Percentiles rank a stretch among this genome's conserved stretches.
phyloP scores from a whole-genome alignment of 495 filamentous ascomycete genomes.

The Talaromyces stipitatus region DNA sequence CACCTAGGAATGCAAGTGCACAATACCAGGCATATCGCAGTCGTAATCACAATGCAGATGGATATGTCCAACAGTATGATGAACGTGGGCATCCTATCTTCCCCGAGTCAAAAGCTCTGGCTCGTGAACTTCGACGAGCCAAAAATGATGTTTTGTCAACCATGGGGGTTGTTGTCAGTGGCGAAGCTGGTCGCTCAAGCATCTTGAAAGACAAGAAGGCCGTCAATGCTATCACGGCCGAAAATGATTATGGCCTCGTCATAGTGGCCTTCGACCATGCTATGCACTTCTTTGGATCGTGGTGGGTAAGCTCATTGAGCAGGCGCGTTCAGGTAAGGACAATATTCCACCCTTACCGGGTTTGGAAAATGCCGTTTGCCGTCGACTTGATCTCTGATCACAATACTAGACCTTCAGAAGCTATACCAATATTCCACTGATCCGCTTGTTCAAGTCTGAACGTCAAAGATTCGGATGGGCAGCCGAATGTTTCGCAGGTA shows the following conservation, averaged over 20 bases:
- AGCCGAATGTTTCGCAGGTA: slow-evolving; percentile 39
- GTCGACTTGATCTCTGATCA: background rate
- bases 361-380: background rate
- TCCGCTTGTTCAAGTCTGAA: slow-evolving; percentile 31
- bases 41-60: slow-evolving; percentile 32
- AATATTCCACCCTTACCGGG: background rate
- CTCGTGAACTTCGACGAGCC: slow-evolving; percentile 38
- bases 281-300: slow-evolving; percentile 33
- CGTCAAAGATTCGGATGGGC: slow-evolving; percentile 21
- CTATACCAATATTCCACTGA: slow-evolving; percentile 32
- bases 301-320: slow-evolving; percentile 37
- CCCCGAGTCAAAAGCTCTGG: slow-evolving; percentile 39
- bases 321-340: slow-evolving; percentile 38
- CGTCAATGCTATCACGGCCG: slow-evolving; percentile 33
- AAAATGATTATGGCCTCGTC: slow-evolving; percentile 44
- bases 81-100: slow-evolving; percentile 63
- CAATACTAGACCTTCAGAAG: slow-evolving; percentile 34
- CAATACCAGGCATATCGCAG: slow-evolving; percentile 13
- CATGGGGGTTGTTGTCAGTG: slow-evolving; percentile 44
- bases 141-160: slow-evolving; percentile 53
- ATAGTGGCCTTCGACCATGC: slow-evolving; percentile 36
- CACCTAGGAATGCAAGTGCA: slow-evolving; percentile 31
- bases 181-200: slow-evolving; percentile 28
- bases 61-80: slow-evolving; percentile 58
- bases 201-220: slow-evolving; percentile 32